Evolutionary conservation across 2,329 filamentous ascomycete species (phyloP).

Genomic region (Atkinsonella texensis): DNA sequence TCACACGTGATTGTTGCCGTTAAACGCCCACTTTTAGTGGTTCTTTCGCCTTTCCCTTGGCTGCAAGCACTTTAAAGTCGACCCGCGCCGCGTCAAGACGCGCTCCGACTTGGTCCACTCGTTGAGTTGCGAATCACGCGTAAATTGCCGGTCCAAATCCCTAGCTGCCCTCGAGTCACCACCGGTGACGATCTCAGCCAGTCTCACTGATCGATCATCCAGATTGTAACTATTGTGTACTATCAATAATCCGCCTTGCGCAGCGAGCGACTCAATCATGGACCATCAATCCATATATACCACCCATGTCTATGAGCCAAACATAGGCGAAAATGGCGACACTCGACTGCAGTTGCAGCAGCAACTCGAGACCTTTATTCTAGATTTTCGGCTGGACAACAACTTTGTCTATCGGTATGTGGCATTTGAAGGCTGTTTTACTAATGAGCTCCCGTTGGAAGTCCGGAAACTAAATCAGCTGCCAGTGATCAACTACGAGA

Average conservation of each 20-base stretch:
- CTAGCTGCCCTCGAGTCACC: background rate
- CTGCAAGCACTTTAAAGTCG: slow-evolving; percentile 13
- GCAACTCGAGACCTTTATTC: slow-evolving; percentile 78
- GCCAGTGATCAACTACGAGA: slow-evolving; percentile 84
- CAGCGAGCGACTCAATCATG: slow-evolving; percentile 37
- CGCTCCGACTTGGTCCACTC: background rate
- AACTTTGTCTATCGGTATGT: slow-evolving; percentile 81
- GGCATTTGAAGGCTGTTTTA: background rate
- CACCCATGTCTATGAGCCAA: slow-evolving; percentile 64
- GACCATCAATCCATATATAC: slow-evolving; percentile 83
- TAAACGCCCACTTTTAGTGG: background rate
- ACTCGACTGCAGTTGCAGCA: slow-evolving; percentile 61
- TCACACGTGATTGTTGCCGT: slow-evolving; percentile 13
- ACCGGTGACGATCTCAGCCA: background rate
- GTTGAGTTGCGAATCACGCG: slow-evolving; percentile 11
- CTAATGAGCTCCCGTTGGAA: background rate
- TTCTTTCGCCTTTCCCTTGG: background rate
- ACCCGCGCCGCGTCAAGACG: background rate
- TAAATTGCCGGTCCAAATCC: slow-evolving; percentile 6
- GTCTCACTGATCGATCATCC: background rate
- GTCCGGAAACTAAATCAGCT: slow-evolving; percentile 6
- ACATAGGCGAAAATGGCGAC: slow-evolving; percentile 53
- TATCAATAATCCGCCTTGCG: background rate
- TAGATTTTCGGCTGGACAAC: slow-evolving; percentile 90
- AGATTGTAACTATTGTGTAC: background rate